A percentile compares a stretch with the other conserved stretches of the same genome.
phyloP scores from a whole-genome alignment of 352 stramenopile species.

The Phytopythium aichiense region DNA sequence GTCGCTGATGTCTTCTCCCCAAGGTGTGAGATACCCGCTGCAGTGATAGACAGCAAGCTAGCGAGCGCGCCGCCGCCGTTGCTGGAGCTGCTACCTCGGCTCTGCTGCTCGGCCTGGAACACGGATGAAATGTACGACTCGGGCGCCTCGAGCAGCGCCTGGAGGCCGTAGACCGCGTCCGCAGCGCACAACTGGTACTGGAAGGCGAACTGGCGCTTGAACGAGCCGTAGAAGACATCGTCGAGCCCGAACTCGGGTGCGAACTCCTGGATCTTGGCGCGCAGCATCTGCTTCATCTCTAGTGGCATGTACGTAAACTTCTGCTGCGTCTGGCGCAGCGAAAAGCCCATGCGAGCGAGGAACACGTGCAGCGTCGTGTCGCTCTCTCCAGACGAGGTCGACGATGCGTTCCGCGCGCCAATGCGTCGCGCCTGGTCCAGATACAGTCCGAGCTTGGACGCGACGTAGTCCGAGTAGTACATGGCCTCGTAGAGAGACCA shows the following conservation, averaged over 20 bases:
- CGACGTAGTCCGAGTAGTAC: conserved; percentile 95
- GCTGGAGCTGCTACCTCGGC: conserved; percentile 16
- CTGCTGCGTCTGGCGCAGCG: conserved; percentile 93
- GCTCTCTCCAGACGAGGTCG: conserved; percentile 27
- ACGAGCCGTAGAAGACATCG: conserved; percentile 96
- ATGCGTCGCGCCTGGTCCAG: conserved; percentile 59
- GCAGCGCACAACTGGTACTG: conserved; percentile 93
- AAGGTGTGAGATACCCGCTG: conserved; percentile 19
- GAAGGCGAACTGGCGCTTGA: conserved; percentile 93
- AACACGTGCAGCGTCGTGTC: conserved; percentile 89
- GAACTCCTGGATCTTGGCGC: conserved; percentile 90
- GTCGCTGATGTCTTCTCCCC: conserved; percentile 19
- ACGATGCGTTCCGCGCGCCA: conserved; percentile 50
- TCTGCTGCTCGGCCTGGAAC: conserved; percentile 63
- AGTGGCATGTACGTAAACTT: conserved; percentile 95
- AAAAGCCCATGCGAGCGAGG: conserved; percentile 97
- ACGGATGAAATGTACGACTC: conserved; percentile 62
- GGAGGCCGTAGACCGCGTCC: conserved; percentile 94
- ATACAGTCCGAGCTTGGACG: conserved; percentile 83
- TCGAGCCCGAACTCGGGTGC: conserved; percentile 93
- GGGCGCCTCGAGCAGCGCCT: conserved; percentile 91
- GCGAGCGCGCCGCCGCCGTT: background rate
- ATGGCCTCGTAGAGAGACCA: conserved; percentile 95
- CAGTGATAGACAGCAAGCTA: conserved; percentile 21
- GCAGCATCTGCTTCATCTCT: conserved; percentile 89